phyloP scores from a whole-genome alignment of 176 grass and related monocot genomes.

The Miscanthus lutarioriparius region DNA sequence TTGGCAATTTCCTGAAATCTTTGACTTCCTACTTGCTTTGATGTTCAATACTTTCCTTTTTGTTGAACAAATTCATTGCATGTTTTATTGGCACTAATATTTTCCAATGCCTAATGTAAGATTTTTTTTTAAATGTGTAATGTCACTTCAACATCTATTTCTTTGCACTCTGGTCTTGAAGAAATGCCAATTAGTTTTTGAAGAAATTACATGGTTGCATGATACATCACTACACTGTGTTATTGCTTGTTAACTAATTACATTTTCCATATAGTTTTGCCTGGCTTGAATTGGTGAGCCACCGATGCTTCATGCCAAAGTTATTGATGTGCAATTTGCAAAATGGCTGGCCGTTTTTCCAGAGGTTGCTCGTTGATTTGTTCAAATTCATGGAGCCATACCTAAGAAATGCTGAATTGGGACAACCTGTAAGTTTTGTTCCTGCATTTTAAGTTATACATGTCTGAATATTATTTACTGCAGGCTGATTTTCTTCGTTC shows the following conservation, averaged over 20 bases:
- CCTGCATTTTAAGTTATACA: constrained; percentile 17
- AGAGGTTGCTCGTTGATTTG: constrained; percentile 91
- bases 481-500: constrained; percentile 9
- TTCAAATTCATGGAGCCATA: constrained; percentile 98
- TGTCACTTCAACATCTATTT: background rate
- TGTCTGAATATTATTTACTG: constrained; percentile 6
- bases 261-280: constrained; percentile 68
- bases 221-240: background rate
- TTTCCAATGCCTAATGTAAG: background rate
- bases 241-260: constrained; percentile 10
- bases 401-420: constrained; percentile 86
- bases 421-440: constrained; percentile 64
- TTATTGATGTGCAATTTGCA: constrained; percentile 76
- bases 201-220: background rate
- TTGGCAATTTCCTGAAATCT: background rate
- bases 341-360: constrained; percentile 93
- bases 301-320: constrained; percentile 92
- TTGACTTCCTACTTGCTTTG: background rate
- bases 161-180: background rate
- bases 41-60: background rate
- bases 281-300: constrained; percentile 96
- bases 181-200: background rate
- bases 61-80: background rate
- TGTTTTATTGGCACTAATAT: background rate
- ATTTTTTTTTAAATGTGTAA: background rate